A percentile compares a stretch with the other conserved stretches of the same genome.
These are phyloP conservation scores for Eutrema heterophyllum DNA, from an alignment of 345 rosid species.

Conservation along the genomic window DNA sequence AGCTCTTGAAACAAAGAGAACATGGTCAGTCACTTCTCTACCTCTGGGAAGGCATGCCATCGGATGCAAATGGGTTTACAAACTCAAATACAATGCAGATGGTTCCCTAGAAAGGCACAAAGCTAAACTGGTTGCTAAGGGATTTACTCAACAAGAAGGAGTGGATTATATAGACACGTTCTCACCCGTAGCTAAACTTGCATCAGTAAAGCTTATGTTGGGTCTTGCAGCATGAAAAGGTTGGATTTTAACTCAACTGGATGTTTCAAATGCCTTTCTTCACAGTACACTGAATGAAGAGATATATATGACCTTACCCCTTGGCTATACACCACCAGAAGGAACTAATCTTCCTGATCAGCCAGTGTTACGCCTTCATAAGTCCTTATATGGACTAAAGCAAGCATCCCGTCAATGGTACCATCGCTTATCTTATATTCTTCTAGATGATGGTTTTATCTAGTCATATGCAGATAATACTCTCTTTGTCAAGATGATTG, in stretches of 20 bases:
- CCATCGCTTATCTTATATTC: too few species aligned
- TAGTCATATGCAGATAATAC: too few species aligned
- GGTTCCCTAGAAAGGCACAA: neutral
- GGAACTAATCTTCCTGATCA: neutral
- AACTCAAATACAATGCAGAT: neutral
- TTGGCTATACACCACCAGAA: neutral
- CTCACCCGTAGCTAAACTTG: neutral
- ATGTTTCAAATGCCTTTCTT: too few species aligned
- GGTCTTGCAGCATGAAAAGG: too few species aligned
- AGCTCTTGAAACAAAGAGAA: neutral
- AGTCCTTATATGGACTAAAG: too few species aligned
- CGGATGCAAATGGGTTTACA: neutral
- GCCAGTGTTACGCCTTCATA: too few species aligned
- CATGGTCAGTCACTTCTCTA: neutral
- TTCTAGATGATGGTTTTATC: too few species aligned
- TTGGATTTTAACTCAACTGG: too few species aligned
- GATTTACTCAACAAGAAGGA: neutral
- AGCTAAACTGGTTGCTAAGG: neutral
- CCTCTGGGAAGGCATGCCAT: neutral
- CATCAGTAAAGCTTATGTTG: too few species aligned
- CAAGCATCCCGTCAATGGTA: too few species aligned
- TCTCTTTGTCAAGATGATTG: too few species aligned
- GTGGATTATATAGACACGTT: neutral
- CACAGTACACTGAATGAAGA: neutral
- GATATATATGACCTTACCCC: neutral